Percentiles rank a stretch among this genome's conserved stretches.
phyloP scores from a whole-genome alignment of 2,329 filamentous ascomycete species.

The Ceratocystis destructans region DNA sequence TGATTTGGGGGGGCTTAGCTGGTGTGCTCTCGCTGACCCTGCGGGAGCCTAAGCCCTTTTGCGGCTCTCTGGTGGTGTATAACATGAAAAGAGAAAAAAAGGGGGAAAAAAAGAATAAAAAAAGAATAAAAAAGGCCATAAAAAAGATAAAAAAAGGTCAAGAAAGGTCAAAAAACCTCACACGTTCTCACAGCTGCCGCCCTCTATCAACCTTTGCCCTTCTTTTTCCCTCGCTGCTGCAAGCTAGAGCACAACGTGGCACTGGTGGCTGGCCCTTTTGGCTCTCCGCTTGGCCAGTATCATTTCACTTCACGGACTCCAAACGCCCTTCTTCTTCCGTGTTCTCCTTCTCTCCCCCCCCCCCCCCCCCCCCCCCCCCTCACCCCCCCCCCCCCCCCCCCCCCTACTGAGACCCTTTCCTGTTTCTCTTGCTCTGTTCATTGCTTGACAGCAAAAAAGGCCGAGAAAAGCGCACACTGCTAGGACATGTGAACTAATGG shows the following conservation, averaged over 20 bases:
- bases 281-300: not conserved
- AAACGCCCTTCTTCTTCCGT: too few relatives aligned
- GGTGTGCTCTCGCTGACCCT: not conserved
- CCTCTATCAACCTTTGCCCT: not conserved
- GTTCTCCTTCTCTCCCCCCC: not conserved
- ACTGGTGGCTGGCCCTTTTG: not conserved
- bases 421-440: not conserved
- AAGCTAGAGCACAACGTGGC: not conserved
- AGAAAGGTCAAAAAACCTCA: not conserved
- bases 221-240: not conserved
- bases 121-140: too few relatives aligned
- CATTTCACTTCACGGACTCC: not conserved
- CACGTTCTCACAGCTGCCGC: not conserved
- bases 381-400: too few relatives aligned
- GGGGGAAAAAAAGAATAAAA: not conserved
- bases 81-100: not conserved
- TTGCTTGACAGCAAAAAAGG: too few relatives aligned
- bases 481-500: too few relatives aligned
- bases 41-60: not conserved
- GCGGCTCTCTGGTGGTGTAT: not conserved
- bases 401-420: too few relatives aligned
- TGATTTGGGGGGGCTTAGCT: not conserved
- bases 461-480: too few relatives aligned
- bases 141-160: not conserved
- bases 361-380: not conserved